A percentile compares a stretch with the other conserved stretches of the same genome.
These are phyloP conservation scores for Esteya vermicola DNA, from an alignment of 2,329 filamentous ascomycete species.

Conservation along the genomic window DNA sequence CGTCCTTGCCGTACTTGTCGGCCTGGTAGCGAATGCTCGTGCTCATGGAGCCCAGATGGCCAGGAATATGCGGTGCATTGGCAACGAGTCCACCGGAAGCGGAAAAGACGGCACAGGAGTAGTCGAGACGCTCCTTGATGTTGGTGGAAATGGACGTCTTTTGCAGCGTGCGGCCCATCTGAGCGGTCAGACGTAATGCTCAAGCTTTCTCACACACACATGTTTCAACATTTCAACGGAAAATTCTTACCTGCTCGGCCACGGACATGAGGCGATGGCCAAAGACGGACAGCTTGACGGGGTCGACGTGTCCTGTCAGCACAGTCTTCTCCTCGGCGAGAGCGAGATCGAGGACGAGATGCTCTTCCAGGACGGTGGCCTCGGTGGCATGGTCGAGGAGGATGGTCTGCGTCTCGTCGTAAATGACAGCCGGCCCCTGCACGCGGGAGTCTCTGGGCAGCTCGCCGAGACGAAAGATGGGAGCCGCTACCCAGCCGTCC, in stretches of 20 bases:
- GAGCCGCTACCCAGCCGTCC: conserved; percentile 30
- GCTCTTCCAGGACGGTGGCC: conserved; percentile 51
- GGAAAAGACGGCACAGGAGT: conserved; percentile 70
- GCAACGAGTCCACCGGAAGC: conserved; percentile 60
- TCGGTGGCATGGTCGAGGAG: conserved; percentile 50
- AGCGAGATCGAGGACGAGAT: conserved; percentile 54
- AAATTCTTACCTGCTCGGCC: conserved; percentile 5
- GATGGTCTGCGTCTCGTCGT: conserved; percentile 55
- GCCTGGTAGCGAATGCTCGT: no score
- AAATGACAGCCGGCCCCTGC: conserved; percentile 49
- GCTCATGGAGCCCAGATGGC: no score
- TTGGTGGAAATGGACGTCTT: conserved; percentile 73
- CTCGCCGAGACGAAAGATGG: conserved; percentile 53
- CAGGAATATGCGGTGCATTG: conserved; percentile 69
- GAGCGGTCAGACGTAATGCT: neutral
- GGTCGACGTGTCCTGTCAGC: conserved; percentile 32
- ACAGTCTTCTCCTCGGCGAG: conserved; percentile 10
- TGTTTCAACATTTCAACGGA: no score
- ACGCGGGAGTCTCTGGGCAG: conserved; percentile 41
- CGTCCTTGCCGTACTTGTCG: conserved; percentile 58
- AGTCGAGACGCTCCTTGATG: conserved; percentile 70
- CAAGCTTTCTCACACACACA: neutral
- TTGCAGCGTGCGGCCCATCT: conserved; percentile 62
- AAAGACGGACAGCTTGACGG: conserved; percentile 57
- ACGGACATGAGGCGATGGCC: conserved; percentile 70